Evolutionary conservation across 1,284 basidiomycete genomes (phyloP), one percentile per base, ranked within the genome.

Genomic region (Pyrrhoderma lamaoense): DNA sequence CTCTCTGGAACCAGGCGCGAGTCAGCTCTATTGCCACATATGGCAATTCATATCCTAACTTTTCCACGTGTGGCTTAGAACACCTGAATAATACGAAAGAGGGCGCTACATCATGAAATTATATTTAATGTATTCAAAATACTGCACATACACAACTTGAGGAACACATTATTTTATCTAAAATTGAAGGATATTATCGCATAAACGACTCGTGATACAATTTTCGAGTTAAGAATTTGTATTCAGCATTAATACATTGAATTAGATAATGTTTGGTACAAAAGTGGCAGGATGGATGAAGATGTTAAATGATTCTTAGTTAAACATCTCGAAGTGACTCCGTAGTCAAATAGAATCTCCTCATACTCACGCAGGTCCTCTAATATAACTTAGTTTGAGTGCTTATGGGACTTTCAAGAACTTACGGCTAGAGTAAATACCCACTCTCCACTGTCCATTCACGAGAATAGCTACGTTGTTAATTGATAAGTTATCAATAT

Each of bases 311-410:
- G 27, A n/a, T 5, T 40, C 38, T 22, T n/a, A 40, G n/a, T 40
- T 14, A 18, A 40, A 34, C 3, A 16, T 2, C 14, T 45, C 45
- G 22, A 51, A 51, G 16, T 13, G 14, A 9, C 25, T 37, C 8
- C 50, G 22, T 51, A 51, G 36, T 51, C 50, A 40, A 51, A 45
- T 13, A 51, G 21, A 1, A 51, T 16, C 36, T 51, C 50, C 25
- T 45, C 23, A 1, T 34, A 22, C n/a, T 38, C 19, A 25, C 8
- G 45, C 45, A 23, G 7, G 14, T 19, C 16, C 50, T 40, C 13
- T 11, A 2, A 16, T 19, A 14, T 22, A 13, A 22, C 5, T 27
- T n/a, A n/a, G 8, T 3, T 25, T 21, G 13, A 42, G 25, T 36
- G 22, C 19, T 9, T 36, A 16, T 14, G 4, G 3, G 18, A 36